Conservation (phyloP, 768 basidiomycete genomes). For the Trametes coccinea region DNA sequence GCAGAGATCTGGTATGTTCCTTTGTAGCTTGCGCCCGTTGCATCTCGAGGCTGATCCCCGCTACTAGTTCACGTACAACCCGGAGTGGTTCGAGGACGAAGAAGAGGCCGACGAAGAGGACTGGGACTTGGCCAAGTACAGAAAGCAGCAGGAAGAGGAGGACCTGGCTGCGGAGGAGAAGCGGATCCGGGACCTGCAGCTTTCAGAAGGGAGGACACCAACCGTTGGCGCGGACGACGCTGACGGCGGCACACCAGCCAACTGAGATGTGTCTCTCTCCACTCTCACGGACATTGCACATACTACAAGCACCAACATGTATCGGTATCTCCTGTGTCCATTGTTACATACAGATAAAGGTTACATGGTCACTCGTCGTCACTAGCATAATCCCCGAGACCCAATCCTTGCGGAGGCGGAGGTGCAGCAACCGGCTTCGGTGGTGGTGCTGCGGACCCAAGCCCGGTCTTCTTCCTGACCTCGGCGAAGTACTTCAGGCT, state of each 20-base stretch:
- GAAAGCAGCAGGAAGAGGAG: slow-evolving; percentile 61
- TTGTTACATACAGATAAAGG: slow-evolving; percentile 16
- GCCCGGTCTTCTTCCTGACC: slow-evolving; percentile 70
- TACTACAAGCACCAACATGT: slow-evolving; percentile 12
- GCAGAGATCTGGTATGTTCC: slow-evolving; percentile 80
- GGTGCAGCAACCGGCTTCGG: slow-evolving; percentile 32
- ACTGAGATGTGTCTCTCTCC: neutral
- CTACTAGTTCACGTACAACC: slow-evolving; percentile 88
- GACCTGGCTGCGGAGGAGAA: slow-evolving; percentile 54
- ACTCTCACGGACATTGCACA: neutral
- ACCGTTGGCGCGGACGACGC: slow-evolving; percentile 36
- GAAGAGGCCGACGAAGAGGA: slow-evolving; percentile 51
- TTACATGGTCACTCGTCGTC: slow-evolving; percentile 46
- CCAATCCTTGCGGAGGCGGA: slow-evolving; percentile 49
- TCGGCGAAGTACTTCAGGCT: slow-evolving; percentile 91
- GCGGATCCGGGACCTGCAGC: slow-evolving; percentile 47
- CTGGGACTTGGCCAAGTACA: slow-evolving; percentile 56
- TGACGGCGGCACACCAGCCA: slow-evolving; percentile 18
- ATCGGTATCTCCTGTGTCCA: slow-evolving; percentile 19
- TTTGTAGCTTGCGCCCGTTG: neutral
- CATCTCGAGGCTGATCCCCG: slow-evolving; percentile 1
- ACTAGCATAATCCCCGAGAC: slow-evolving; percentile 77
- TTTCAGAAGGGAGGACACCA: slow-evolving; percentile 34
- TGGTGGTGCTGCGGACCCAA: slow-evolving; percentile 21
- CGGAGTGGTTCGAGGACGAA: slow-evolving; percentile 89